Percentiles rank a stretch among this genome's conserved stretches.
Evolutionary conservation across 768 basidiomycete genomes (phyloP).

Genomic region (Lactifluus echinatus): DNA sequence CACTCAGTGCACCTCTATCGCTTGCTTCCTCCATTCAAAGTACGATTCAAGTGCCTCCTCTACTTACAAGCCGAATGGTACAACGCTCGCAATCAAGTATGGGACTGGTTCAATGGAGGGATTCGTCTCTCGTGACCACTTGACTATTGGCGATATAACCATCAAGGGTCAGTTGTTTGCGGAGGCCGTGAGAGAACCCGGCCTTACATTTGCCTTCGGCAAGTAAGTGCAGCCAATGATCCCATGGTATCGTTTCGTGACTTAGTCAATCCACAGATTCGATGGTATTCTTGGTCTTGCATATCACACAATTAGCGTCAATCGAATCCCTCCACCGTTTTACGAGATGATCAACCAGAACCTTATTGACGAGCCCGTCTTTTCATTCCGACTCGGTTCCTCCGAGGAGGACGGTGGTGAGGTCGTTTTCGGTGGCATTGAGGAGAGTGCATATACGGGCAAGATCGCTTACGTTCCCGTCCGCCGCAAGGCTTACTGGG

Average conservation of each 20-base stretch:
- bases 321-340: constrained; percentile 87
- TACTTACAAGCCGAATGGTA: constrained; percentile 84
- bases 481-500: constrained; percentile 96
- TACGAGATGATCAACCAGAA: constrained; percentile 83
- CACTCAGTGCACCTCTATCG: constrained; percentile 71
- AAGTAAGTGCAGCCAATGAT: constrained; percentile 47
- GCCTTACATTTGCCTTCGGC: constrained; percentile 94
- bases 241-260: background rate
- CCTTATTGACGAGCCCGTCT: constrained; percentile 78
- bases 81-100: constrained; percentile 84
- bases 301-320: constrained; percentile 94
- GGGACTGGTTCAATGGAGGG: constrained; percentile 97
- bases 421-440: constrained; percentile 87
- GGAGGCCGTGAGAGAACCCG: constrained; percentile 93
- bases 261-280: constrained; percentile 44
- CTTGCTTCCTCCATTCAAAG: constrained; percentile 90
- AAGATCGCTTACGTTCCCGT: constrained; percentile 81
- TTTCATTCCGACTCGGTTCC: constrained; percentile 87
- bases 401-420: constrained; percentile 87
- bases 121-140: constrained; percentile 76
- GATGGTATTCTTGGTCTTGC: constrained; percentile 93
- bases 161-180: constrained; percentile 81
- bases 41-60: constrained; percentile 76
- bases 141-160: constrained; percentile 75
- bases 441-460: constrained; percentile 67